phyloP scores from a whole-genome alignment of 331 rosid genomes.

The Ulmus americana region DNA sequence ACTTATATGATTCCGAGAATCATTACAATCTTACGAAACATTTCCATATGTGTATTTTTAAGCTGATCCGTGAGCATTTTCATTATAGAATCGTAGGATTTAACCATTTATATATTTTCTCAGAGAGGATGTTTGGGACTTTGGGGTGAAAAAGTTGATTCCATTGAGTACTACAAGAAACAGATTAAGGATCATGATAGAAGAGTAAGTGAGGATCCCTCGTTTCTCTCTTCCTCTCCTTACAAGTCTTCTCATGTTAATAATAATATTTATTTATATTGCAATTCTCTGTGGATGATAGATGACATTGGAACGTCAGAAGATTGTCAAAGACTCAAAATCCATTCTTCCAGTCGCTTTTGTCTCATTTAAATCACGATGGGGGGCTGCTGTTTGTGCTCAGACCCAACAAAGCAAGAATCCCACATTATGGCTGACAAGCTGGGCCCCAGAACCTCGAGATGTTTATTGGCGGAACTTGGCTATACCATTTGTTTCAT shows the following conservation, averaged over 20 bases:
- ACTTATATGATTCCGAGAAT: not conserved
- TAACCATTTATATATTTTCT: slow-evolving; percentile 19
- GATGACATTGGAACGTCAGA: slow-evolving; percentile 78
- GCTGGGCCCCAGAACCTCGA: slow-evolving; percentile 97
- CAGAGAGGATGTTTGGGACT: slow-evolving; percentile 70
- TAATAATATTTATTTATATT: slow-evolving; percentile 10
- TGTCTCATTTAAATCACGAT: slow-evolving; percentile 78
- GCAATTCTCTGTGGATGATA: slow-evolving; percentile 26
- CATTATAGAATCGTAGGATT: slow-evolving; percentile 16
- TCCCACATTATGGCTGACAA: slow-evolving; percentile 85
- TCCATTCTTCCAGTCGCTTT: slow-evolving; percentile 78
- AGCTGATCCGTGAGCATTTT: not conserved
- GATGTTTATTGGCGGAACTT: slow-evolving; percentile 85
- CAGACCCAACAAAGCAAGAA: slow-evolving; percentile 94
- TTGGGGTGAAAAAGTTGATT: slow-evolving; percentile 63
- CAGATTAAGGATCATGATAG: slow-evolving; percentile 59
- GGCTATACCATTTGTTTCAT: slow-evolving; percentile 86
- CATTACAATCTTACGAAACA: not conserved
- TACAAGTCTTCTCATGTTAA: slow-evolving; percentile 7
- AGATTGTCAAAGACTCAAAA: slow-evolving; percentile 69
- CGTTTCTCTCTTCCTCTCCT: slow-evolving; percentile 1
- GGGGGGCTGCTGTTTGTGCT: slow-evolving; percentile 98
- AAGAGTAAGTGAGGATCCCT: slow-evolving; percentile 39
- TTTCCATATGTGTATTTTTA: no score
- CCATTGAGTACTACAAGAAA: slow-evolving; percentile 69